Percentiles rank a stretch among this genome's conserved stretches.
phyloP scores from a whole-genome alignment of 768 basidiomycete genomes.

The Megacollybia marginata region DNA sequence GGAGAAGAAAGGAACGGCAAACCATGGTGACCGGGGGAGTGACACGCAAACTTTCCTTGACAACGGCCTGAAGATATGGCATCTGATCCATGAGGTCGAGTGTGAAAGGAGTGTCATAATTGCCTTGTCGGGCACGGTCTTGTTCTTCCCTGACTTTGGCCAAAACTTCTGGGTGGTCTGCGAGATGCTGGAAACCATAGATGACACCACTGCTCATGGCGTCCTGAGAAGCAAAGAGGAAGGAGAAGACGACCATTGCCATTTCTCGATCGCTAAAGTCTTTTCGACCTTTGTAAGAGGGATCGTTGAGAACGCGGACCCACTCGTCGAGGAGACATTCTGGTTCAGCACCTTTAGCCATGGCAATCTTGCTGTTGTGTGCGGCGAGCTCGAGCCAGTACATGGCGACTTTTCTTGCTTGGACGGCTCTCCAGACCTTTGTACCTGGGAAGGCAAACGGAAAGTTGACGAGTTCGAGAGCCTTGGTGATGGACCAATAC shows the following conservation, averaged over 20 bases:
- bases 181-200: constrained; percentile 91
- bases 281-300: constrained; percentile 68
- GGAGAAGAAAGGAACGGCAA: constrained; percentile 7
- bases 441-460: constrained; percentile 89
- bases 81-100: constrained; percentile 81
- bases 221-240: constrained; percentile 95
- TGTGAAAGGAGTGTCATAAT: constrained; percentile 69
- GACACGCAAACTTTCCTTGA: constrained; percentile 88
- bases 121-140: constrained; percentile 70
- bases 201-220: constrained; percentile 97
- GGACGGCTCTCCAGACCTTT: constrained; percentile 89
- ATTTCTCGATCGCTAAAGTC: constrained; percentile 94
- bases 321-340: constrained; percentile 92
- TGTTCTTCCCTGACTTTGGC: constrained; percentile 91
- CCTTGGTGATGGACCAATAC: constrained; percentile 89
- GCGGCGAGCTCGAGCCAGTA: constrained; percentile 77
- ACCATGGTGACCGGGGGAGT: constrained; percentile 98
- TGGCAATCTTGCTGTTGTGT: constrained; percentile 66
- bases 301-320: constrained; percentile 63
- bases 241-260: constrained; percentile 94
- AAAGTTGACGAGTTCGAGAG: constrained; percentile 98
- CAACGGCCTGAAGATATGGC: constrained; percentile 86
- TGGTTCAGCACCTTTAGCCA: constrained; percentile 75
- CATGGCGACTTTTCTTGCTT: constrained; percentile 83
- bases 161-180: constrained; percentile 84